Evolutionary conservation across 2,329 filamentous ascomycete species (phyloP).

Genomic region (Pestalotiopsis sp.): DNA sequence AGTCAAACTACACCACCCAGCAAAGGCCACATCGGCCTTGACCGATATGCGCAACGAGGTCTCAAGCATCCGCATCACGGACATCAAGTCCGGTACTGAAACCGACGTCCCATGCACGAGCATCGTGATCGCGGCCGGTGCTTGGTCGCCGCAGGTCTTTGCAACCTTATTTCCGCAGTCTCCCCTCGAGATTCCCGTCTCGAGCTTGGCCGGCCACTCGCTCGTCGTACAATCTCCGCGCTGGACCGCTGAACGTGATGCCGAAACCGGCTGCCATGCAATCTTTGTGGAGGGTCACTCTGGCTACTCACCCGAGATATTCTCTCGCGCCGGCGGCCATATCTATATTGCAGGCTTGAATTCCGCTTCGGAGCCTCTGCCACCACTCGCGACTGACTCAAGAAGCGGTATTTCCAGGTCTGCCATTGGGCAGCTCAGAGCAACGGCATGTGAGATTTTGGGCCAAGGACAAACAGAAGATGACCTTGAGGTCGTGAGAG

Average conservation of each 20-base stretch:
- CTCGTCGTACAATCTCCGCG: slow-evolving; percentile 66
- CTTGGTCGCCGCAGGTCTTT: slow-evolving; percentile 73
- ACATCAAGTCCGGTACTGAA: slow-evolving; percentile 44
- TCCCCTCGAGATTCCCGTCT: slow-evolving; percentile 55
- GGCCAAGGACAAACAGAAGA: slow-evolving; percentile 35
- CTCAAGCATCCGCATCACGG: slow-evolving; percentile 52
- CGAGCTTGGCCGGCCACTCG: slow-evolving; percentile 71
- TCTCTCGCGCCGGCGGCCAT: slow-evolving; percentile 66
- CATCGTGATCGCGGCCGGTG: slow-evolving; percentile 69
- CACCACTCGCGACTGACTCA: slow-evolving; percentile 53
- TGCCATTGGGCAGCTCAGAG: slow-evolving; percentile 52
- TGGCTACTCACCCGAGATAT: slow-evolving; percentile 71
- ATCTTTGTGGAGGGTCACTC: slow-evolving; percentile 62
- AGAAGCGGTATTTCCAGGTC: slow-evolving; percentile 40
- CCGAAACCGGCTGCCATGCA: slow-evolving; percentile 61
- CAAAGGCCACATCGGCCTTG: slow-evolving; percentile 54
- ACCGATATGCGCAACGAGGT: slow-evolving; percentile 54
- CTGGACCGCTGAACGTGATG: slow-evolving; percentile 45
- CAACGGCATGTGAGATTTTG: slow-evolving; percentile 51
- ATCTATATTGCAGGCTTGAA: slow-evolving; percentile 78
- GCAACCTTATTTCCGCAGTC: slow-evolving; percentile 63
- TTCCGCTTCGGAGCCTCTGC: slow-evolving; percentile 60
- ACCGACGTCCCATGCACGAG: slow-evolving; percentile 63
- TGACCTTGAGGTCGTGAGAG: slow-evolving; percentile 62
- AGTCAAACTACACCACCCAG: slow-evolving; percentile 68